phyloP scores from a whole-genome alignment of 2,329 filamentous ascomycete species.

The Sporothrix luriei region DNA sequence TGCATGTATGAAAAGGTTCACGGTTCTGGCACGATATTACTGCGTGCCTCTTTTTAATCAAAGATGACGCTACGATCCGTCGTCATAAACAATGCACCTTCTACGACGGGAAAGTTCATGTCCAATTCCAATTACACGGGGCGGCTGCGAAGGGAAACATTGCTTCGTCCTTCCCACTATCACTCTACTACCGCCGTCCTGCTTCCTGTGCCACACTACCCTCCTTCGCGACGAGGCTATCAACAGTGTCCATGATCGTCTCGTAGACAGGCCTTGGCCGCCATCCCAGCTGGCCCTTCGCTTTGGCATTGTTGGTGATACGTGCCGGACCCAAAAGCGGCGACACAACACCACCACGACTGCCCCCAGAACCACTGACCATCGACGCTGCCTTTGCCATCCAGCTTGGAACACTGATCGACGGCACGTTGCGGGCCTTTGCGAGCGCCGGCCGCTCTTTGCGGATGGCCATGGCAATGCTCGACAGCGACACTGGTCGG shows the following conservation, averaged over 20 bases:
- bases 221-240: conserved; percentile 8
- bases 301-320: background rate
- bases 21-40: too few relatives aligned
- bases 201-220: too few relatives aligned
- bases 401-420: conserved; percentile 8
- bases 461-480: conserved; percentile 7
- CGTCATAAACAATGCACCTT: too few relatives aligned
- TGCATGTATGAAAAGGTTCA: too few relatives aligned
- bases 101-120: too few relatives aligned
- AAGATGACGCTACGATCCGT: too few relatives aligned
- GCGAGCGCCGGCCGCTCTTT: conserved; percentile 20
- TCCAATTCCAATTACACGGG: too few relatives aligned
- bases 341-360: background rate
- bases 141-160: too few relatives aligned
- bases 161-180: too few relatives aligned
- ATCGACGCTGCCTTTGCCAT: background rate
- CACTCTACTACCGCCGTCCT: too few relatives aligned
- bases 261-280: conserved; percentile 12
- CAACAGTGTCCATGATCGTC: conserved; percentile 22
- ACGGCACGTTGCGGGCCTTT: background rate
- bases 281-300: conserved; percentile 6
- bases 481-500: background rate
- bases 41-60: too few relatives aligned
- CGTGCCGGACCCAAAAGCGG: background rate
- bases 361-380: background rate